Conservation (phyloP, 768 basidiomycete genomes). For the Xerocomus spinulosus region DNA sequence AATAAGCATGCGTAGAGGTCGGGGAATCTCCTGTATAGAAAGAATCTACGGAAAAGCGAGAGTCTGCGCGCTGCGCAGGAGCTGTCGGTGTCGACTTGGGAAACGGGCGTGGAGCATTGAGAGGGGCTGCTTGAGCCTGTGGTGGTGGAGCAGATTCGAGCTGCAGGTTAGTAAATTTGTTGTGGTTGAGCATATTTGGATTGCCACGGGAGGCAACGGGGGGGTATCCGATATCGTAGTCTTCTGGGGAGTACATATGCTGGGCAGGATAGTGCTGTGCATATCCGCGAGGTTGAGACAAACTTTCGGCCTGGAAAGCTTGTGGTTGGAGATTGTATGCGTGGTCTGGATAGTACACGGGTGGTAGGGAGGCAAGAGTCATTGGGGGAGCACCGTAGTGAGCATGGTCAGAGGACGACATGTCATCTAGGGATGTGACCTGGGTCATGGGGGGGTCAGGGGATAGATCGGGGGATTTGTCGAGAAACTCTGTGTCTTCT, state of each 20-base stretch:
- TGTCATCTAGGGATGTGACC: conserved; percentile 11
- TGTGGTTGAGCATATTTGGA: conserved; percentile 15
- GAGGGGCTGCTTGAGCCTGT: conserved; percentile 1
- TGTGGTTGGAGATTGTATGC: conserved; percentile 12
- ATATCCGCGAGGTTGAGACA: conserved; percentile 3
- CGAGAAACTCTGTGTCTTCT: conserved; percentile 29
- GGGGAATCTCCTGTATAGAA: conserved; percentile 24
- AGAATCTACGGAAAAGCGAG: conserved; percentile 27
- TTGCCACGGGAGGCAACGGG: conserved; percentile 8
- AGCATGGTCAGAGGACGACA: conserved; percentile 16
- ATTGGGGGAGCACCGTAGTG: conserved; percentile 23
- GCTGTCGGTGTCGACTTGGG: not conserved
- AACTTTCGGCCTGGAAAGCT: conserved; percentile 3
- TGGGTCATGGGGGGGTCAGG: conserved; percentile 11
- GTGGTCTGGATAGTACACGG: conserved; percentile 23
- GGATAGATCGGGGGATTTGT: conserved; percentile 13
- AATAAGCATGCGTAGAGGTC: conserved; percentile 10
- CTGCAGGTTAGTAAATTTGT: conserved; percentile 5
- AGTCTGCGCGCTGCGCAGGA: conserved; percentile 7
- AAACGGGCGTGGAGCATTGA: conserved; percentile 16
- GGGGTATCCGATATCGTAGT: conserved; percentile 26
- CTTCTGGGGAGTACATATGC: conserved; percentile 21
- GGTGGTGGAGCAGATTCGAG: conserved; percentile 7
- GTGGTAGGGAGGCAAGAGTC: conserved; percentile 10
- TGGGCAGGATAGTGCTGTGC: conserved; percentile 18